phyloP scores from a whole-genome alignment of 2,329 filamentous ascomycete species.

The Aureobasidium sp. region DNA sequence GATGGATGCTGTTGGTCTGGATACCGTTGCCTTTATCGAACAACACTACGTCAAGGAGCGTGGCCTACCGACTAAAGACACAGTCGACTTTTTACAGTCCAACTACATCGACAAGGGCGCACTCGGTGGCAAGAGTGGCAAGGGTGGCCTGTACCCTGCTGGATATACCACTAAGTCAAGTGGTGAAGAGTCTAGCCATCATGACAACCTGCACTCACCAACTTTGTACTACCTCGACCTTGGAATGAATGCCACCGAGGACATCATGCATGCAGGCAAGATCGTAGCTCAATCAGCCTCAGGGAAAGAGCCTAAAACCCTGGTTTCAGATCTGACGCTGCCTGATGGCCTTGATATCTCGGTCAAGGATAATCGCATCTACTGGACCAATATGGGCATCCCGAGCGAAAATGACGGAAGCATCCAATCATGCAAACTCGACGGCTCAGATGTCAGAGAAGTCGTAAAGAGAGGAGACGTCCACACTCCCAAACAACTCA shows the following conservation, averaged over 20 bases:
- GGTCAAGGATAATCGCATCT: slow-evolving; percentile 29
- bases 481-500: slow-evolving; percentile 45
- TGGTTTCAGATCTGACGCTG: slow-evolving; percentile 54
- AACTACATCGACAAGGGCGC: slow-evolving; percentile 43
- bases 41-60: slow-evolving; percentile 47
- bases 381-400: slow-evolving; percentile 28
- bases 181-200: neutral
- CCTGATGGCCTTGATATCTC: slow-evolving; percentile 37
- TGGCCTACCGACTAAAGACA: slow-evolving; percentile 33
- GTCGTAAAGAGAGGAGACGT: slow-evolving; percentile 40
- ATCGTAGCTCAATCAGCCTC: slow-evolving; percentile 51
- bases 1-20: slow-evolving; percentile 47
- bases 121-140: slow-evolving; percentile 33
- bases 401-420: slow-evolving; percentile 18
- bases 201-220: slow-evolving; percentile 1
- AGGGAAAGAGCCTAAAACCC: slow-evolving; percentile 36
- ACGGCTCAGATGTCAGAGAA: slow-evolving; percentile 26
- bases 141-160: slow-evolving; percentile 18
- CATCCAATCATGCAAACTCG: slow-evolving; percentile 33
- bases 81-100: slow-evolving; percentile 40
- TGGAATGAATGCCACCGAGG: slow-evolving; percentile 16
- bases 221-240: slow-evolving; percentile 3
- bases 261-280: slow-evolving; percentile 45
- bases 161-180: neutral
- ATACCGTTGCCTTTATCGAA: slow-evolving; percentile 50